phyloP scores from a whole-genome alignment of 148 eudicot genomes.

The Simmondsia chinensis region DNA sequence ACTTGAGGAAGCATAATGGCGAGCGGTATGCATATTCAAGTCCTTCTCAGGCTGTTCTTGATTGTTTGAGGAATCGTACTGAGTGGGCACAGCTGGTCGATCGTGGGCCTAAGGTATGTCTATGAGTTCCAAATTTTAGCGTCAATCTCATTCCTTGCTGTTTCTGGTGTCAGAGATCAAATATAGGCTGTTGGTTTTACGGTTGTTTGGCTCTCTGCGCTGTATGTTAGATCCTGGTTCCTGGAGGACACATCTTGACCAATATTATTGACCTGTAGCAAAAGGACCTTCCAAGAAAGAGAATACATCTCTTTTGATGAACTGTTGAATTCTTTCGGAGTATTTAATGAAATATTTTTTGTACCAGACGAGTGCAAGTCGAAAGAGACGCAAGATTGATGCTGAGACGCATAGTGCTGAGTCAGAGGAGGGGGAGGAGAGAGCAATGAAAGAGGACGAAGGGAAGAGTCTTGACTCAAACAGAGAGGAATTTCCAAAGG shows the following conservation, averaged over 20 bases:
- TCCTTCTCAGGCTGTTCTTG: conserved; percentile 94
- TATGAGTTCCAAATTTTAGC: not conserved
- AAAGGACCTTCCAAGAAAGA: no score
- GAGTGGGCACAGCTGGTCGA: conserved; percentile 96
- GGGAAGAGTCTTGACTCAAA: conserved; percentile 48
- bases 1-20: conserved; percentile 97
- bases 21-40: conserved; percentile 94
- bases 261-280: no score
- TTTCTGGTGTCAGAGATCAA: no score
- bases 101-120: conserved; percentile 94
- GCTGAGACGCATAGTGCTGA: conserved; percentile 47
- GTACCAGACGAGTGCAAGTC: conserved; percentile 55
- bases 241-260: no score
- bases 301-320: no score
- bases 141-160: not conserved
- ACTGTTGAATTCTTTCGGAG: no score
- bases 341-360: conserved; percentile 1
- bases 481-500: conserved; percentile 69
- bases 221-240: no score
- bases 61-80: conserved; percentile 89
- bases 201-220: no score
- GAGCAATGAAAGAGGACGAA: conserved; percentile 31
- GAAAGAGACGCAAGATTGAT: conserved; percentile 80
- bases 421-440: conserved; percentile 60
- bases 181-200: no score